These are phyloP conservation scores for Apiotrichum veenhuisii DNA, from an alignment of 1,284 basidiomycete genomes.

Conservation along the genomic window DNA sequence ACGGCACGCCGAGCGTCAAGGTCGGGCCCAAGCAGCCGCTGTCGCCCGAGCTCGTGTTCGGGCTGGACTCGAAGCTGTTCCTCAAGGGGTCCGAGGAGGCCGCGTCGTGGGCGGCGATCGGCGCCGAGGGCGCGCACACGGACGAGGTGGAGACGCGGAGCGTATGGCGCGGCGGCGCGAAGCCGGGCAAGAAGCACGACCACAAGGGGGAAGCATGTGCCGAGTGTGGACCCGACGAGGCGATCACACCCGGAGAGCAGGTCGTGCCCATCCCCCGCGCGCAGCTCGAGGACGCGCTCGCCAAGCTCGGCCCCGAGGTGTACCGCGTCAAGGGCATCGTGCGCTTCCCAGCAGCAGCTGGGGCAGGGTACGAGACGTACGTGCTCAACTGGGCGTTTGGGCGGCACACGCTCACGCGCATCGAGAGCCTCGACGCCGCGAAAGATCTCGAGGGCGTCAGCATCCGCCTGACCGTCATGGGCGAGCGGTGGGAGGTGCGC, in stretches of 20 bases:
- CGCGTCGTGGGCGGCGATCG: conserved; percentile 30
- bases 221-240: conserved; percentile 8
- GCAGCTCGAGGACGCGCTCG: conserved; percentile 53
- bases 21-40: conserved; percentile 51
- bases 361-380: conserved; percentile 43
- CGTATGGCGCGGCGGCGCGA: conserved; percentile 54
- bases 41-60: conserved; percentile 71
- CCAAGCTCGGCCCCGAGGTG: conserved; percentile 53
- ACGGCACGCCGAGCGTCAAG: conserved; percentile 75
- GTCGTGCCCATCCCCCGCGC: conserved; percentile 18
- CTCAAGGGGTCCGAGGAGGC: conserved; percentile 43
- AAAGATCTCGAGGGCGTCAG: conserved; percentile 44
- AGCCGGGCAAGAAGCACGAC: conserved; percentile 27
- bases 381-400: conserved; percentile 92
- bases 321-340: conserved; percentile 69
- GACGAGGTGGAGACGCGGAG: conserved; percentile 79
- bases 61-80: conserved; percentile 74
- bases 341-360: conserved; percentile 47
- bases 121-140: conserved; percentile 53
- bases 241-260: conserved; percentile 17
- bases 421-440: conserved; percentile 46
- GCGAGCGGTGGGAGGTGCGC: conserved; percentile 73
- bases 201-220: conserved; percentile 25
- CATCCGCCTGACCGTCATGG: conserved; percentile 76
- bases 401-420: conserved; percentile 63